Evolutionary conservation across 495 filamentous ascomycete species (phyloP).

Genomic region (Penicillium crystallinum): DNA sequence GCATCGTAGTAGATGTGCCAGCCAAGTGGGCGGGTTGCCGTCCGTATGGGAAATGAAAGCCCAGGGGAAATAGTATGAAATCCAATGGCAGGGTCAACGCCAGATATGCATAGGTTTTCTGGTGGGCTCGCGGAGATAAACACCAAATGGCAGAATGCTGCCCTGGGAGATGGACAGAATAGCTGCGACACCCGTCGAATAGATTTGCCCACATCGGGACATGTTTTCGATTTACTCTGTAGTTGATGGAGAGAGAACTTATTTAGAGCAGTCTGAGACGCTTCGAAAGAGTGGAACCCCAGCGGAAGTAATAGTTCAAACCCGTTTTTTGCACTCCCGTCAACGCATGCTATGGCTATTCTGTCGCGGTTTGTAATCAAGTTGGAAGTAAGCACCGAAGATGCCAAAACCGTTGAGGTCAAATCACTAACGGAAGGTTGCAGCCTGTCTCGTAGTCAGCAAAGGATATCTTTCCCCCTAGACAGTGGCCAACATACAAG

Average conservation of each 20-base stretch:
- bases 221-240: background rate
- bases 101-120: conserved; percentile 6
- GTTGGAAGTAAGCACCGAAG: conserved; percentile 13
- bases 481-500: conserved; percentile 7
- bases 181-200: conserved; percentile 11
- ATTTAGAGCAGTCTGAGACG: conserved; percentile 8
- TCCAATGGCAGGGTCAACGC: conserved; percentile 19
- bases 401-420: conserved; percentile 13
- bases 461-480: background rate
- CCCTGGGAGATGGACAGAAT: conserved; percentile 10
- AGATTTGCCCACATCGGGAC: conserved; percentile 1
- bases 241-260: conserved; percentile 6
- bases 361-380: conserved; percentile 14
- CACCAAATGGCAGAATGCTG: conserved; percentile 22
- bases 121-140: conserved; percentile 14
- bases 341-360: conserved; percentile 14
- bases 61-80: conserved; percentile 24
- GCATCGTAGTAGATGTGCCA: conserved; percentile 24
- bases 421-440: conserved; percentile 11
- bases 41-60: conserved; percentile 7
- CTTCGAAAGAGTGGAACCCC: conserved; percentile 20
- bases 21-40: conserved; percentile 3
- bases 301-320: conserved; percentile 20
- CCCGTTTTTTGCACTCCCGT: background rate
- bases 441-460: conserved; percentile 6